Evolutionary conservation across 805 yeast species (phyloP).

Genomic region (Nakazawaea anatomiae): DNA sequence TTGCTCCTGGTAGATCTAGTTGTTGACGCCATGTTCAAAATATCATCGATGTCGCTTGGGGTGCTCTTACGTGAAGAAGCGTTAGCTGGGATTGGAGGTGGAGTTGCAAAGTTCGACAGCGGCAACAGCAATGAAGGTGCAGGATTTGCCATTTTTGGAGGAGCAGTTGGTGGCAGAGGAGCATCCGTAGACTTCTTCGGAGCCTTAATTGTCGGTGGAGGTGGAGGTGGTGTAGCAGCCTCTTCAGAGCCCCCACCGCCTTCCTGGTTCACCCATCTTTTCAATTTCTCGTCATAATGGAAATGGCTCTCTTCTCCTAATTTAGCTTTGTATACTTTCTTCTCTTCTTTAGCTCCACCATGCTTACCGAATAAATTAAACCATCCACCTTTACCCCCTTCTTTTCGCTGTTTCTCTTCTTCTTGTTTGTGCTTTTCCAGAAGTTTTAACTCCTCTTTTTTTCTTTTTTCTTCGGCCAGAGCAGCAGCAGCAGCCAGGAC

Average conservation of each 20-base stretch:
- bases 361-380: constrained; percentile 50
- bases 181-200: constrained; percentile 18
- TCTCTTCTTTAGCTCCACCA: constrained; percentile 48
- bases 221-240: constrained; percentile 53
- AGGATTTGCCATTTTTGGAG: not conserved
- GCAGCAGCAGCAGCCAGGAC: constrained; percentile 13
- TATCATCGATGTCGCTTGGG: constrained; percentile 6
- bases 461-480: constrained; percentile 14
- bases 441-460: constrained; percentile 18
- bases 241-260: constrained; percentile 61
- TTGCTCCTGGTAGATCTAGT: constrained; percentile 36
- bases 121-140: constrained; percentile 8
- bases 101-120: not conserved
- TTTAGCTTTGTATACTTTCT: constrained; percentile 78
- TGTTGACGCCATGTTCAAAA: constrained; percentile 16
- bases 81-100: constrained; percentile 11
- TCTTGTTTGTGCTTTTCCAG: constrained; percentile 10
- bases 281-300: constrained; percentile 74
- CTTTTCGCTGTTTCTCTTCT: constrained; percentile 12
- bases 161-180: not conserved
- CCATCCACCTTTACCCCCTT: constrained; percentile 31
- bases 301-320: constrained; percentile 74
- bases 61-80: constrained; percentile 6
- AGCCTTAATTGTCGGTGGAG: constrained; percentile 43
- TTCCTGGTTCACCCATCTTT: constrained; percentile 80